Percentiles rank a stretch among this genome's conserved stretches.
Evolutionary conservation across 768 basidiomycete genomes (phyloP).

Genomic region (Omphalotus guepiniiformis): DNA sequence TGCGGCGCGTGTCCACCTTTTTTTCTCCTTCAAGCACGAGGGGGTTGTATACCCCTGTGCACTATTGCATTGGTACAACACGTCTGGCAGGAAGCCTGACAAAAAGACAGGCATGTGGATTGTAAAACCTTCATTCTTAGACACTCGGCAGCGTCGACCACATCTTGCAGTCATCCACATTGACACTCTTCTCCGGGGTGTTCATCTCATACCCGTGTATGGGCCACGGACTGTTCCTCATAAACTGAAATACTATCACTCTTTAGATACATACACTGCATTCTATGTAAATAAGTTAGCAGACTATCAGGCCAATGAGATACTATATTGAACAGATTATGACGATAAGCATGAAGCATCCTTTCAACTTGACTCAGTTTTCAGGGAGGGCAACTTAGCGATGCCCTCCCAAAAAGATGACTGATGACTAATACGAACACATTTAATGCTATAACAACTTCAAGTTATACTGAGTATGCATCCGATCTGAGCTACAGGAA

Average conservation of each 20-base stretch:
- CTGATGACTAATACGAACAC: too few species aligned
- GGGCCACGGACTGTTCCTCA: conserved; percentile 16
- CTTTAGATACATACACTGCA: conserved; percentile 23
- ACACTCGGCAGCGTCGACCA: neutral
- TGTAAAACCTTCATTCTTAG: conserved; percentile 22
- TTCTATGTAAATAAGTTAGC: conserved; percentile 29
- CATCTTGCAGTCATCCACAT: conserved; percentile 23
- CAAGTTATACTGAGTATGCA: too few species aligned
- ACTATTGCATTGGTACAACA: conserved; percentile 25
- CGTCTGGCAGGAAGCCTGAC: conserved; percentile 16
- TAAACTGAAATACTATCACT: conserved; percentile 15
- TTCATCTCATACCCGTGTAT: conserved; percentile 28
- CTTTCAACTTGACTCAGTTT: too few species aligned
- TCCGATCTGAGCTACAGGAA: too few species aligned
- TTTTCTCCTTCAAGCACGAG: conserved; percentile 22
- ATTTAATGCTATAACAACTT: too few species aligned
- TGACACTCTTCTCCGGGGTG: conserved; percentile 25
- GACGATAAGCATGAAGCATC: too few species aligned
- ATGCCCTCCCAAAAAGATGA: too few species aligned
- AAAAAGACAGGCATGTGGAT: conserved; percentile 25
- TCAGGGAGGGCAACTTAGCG: too few species aligned
- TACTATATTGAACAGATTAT: too few species aligned
- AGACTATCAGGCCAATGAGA: conserved; percentile 26
- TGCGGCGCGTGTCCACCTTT: conserved; percentile 21
- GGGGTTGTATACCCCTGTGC: conserved; percentile 21